Conservation (phyloP, 257 asterid species). For the Solanum arcanum region DNA sequence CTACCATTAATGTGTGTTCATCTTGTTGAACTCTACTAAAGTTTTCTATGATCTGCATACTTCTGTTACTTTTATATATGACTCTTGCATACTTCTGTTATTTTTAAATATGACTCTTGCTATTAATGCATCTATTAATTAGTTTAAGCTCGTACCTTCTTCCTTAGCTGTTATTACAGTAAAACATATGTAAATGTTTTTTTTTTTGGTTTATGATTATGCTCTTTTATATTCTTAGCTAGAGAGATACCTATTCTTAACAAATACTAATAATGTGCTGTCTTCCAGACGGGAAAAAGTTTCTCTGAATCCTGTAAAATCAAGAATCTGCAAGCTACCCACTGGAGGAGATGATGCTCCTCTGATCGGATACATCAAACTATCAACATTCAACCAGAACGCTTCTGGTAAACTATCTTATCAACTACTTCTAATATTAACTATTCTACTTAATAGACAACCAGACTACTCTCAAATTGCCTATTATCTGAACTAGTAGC, state of each 20-base stretch:
- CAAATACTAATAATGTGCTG: slow-evolving; percentile 13
- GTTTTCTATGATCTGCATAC: neutral
- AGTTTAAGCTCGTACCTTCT: neutral
- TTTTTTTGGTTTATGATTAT: neutral
- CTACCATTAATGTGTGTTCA: slow-evolving; percentile 52
- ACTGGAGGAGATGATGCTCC: slow-evolving; percentile 50
- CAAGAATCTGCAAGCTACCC: slow-evolving; percentile 66
- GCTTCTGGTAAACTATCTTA: slow-evolving; percentile 58
- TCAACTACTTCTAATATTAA: neutral
- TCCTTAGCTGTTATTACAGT: neutral
- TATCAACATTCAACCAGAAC: slow-evolving; percentile 87
- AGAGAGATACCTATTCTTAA: neutral
- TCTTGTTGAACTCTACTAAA: neutral
- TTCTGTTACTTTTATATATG: neutral
- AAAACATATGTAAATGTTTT: neutral
- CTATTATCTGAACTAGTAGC: neutral
- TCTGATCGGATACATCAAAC: slow-evolving; percentile 81
- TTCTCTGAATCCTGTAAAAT: slow-evolving; percentile 81
- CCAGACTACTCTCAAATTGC: neutral
- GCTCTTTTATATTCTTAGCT: neutral
- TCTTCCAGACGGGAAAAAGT: slow-evolving; percentile 79
- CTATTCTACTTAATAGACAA: neutral
- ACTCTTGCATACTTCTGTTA: neutral
- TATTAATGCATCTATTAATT: neutral
- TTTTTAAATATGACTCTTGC: neutral